These are phyloP conservation scores for Trametes polyzona DNA, from an alignment of 1,284 basidiomycete genomes.

Conservation along the genomic window DNA sequence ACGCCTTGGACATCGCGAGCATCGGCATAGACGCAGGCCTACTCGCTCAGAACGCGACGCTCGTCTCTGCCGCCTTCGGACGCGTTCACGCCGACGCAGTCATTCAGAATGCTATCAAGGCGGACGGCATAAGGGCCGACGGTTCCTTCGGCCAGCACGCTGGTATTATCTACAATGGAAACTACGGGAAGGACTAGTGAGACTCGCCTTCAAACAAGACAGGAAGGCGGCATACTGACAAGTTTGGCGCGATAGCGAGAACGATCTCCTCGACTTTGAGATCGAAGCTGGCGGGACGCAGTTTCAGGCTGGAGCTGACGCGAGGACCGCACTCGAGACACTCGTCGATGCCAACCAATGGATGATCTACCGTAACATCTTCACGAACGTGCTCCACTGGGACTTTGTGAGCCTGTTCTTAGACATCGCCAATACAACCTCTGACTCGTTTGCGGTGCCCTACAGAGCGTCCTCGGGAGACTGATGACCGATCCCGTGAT, in stretches of 20 bases:
- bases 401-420: slow-evolving; percentile 56
- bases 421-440: too few species aligned
- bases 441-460: not conserved
- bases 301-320: slow-evolving; percentile 46
- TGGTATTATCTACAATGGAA: slow-evolving; percentile 66
- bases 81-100: slow-evolving; percentile 54
- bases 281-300: slow-evolving; percentile 56
- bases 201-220: slow-evolving; percentile 24
- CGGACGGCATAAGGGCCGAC: slow-evolving; percentile 66
- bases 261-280: slow-evolving; percentile 55
- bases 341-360: slow-evolving; percentile 58
- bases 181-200: slow-evolving; percentile 67
- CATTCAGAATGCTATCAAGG: slow-evolving; percentile 46
- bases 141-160: slow-evolving; percentile 67
- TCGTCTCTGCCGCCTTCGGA: slow-evolving; percentile 52
- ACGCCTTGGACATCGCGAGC: slow-evolving; percentile 59
- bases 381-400: slow-evolving; percentile 64
- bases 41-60: slow-evolving; percentile 45
- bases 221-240: not conserved
- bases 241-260: slow-evolving; percentile 40
- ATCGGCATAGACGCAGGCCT: slow-evolving; percentile 59
- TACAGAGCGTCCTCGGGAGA: slow-evolving; percentile 62
- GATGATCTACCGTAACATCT: slow-evolving; percentile 69
- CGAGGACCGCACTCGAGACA: slow-evolving; percentile 49
- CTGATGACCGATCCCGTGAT: slow-evolving; percentile 65